A percentile compares a stretch with the other conserved stretches of the same genome.
These are phyloP conservation scores for Verticillium dahliae DNA, from an alignment of 2,329 filamentous ascomycete genomes.

Conservation along the genomic window DNA sequence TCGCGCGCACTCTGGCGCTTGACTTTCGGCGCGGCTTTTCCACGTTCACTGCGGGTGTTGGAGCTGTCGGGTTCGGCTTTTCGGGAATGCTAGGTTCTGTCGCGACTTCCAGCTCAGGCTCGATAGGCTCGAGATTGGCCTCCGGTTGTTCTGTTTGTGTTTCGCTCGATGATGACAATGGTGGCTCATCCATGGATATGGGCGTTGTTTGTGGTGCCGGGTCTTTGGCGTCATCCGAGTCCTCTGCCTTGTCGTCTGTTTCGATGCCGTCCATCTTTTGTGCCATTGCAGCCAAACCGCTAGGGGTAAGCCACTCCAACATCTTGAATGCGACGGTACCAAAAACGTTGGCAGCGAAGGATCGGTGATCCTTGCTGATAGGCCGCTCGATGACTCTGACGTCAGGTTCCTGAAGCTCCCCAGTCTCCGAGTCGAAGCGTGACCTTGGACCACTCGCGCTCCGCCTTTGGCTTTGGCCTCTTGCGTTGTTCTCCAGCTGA, in stretches of 20 bases:
- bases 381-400: conserved; percentile 38
- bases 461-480: neutral
- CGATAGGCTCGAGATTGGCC: neutral
- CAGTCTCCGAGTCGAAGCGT: conserved; percentile 10
- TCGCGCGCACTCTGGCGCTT: conserved; percentile 14
- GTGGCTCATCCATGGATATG: neutral
- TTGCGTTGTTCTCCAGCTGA: neutral
- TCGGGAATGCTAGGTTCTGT: neutral
- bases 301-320: conserved; percentile 63
- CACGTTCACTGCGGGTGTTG: neutral
- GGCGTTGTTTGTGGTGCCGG: conserved; percentile 2
- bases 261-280: conserved; percentile 26
- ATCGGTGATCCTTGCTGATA: conserved; percentile 48
- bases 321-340: conserved; percentile 62
- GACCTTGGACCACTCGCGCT: conserved; percentile 1
- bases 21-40: conserved; percentile 13
- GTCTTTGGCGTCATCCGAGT: conserved; percentile 9
- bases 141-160: neutral
- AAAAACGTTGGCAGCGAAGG: conserved; percentile 57
- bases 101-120: neutral
- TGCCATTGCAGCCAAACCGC: conserved; percentile 43
- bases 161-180: neutral
- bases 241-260: conserved; percentile 16
- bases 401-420: conserved; percentile 1
- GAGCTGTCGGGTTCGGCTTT: neutral